A percentile compares a stretch with the other conserved stretches of the same genome.
phyloP scores from a whole-genome alignment of 306 rosid species.

The Castanopsis chinensis region DNA sequence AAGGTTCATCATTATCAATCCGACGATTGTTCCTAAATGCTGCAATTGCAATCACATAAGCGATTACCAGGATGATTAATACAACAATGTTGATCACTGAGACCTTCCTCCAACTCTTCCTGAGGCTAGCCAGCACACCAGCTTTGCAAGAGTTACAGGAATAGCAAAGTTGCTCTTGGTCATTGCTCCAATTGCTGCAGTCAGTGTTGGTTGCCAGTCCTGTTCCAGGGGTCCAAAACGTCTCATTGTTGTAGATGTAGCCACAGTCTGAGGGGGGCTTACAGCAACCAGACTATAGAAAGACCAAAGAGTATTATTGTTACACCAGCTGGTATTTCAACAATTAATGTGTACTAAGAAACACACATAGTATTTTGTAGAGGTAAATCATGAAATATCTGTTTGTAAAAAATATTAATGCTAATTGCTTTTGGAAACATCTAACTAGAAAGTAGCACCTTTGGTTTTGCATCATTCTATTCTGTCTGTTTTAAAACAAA shows the following conservation, averaged over 20 bases:
- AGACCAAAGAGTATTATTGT: not conserved
- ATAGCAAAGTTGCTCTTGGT: constrained; percentile 68
- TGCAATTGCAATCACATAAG: constrained; percentile 67
- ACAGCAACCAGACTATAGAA: constrained; percentile 90
- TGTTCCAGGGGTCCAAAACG: constrained; percentile 46
- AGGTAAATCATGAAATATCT: not conserved
- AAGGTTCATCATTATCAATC: constrained; percentile 80
- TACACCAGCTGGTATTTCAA: constrained; percentile 10
- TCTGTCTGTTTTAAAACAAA: too few relatives aligned
- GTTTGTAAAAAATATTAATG: too few relatives aligned
- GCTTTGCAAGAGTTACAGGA: constrained; percentile 84
- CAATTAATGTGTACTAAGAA: not conserved
- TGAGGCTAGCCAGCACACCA: constrained; percentile 80
- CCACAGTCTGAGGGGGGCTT: constrained; percentile 91
- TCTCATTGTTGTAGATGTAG: constrained; percentile 55
- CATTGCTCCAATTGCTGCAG: constrained; percentile 76
- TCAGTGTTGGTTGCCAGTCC: constrained; percentile 43
- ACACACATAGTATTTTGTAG: not conserved
- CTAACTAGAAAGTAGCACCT: too few relatives aligned
- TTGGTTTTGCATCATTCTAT: too few relatives aligned
- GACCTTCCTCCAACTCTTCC: constrained; percentile 90
- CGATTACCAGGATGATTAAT: constrained; percentile 64
- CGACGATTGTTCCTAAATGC: constrained; percentile 73
- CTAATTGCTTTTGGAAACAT: too few relatives aligned
- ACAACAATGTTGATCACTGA: constrained; percentile 81